Percentiles rank a stretch among this genome's conserved stretches.
Conservation (phyloP, 2,329 filamentous ascomycete genomes). For the Trichoderma breve region DNA sequence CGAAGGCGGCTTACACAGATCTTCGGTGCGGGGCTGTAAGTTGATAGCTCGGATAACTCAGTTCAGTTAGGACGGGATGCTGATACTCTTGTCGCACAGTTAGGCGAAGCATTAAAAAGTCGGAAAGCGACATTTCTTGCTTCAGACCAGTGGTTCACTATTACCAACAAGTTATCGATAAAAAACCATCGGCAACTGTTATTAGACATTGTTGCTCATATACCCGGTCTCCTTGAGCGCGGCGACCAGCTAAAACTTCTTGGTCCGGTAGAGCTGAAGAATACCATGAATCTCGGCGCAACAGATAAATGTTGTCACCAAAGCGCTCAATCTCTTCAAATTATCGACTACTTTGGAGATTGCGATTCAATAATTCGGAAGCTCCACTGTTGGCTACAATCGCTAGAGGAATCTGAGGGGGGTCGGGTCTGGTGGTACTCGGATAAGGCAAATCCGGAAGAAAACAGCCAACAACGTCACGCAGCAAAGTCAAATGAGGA, state of each 20-base stretch:
- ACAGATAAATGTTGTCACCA: not conserved
- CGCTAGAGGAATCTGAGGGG: not conserved
- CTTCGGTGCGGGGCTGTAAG: not conserved
- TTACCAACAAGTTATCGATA: not conserved
- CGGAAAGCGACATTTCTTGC: not conserved
- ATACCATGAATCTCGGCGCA: not conserved
- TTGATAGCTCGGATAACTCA: not conserved
- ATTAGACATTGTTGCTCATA: not conserved
- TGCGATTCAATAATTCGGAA: not conserved
- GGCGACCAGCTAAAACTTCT: not conserved
- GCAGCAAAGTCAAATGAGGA: not conserved
- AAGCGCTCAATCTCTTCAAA: not conserved
- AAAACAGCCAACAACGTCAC: not conserved
- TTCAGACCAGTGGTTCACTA: not conserved
- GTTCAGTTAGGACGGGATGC: too few relatives aligned
- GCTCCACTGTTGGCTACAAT: not conserved
- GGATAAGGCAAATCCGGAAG: not conserved
- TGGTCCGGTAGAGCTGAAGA: not conserved
- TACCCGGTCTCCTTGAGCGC: not conserved
- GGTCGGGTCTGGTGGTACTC: not conserved
- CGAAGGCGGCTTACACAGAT: not conserved
- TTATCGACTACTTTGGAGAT: not conserved
- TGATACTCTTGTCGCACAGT: not conserved
- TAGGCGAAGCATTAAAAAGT: not conserved
- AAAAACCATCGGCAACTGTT: not conserved